Evolutionary conservation across 2,329 filamentous ascomycete species (phyloP).

Genomic region (Thelonectria discophora): DNA sequence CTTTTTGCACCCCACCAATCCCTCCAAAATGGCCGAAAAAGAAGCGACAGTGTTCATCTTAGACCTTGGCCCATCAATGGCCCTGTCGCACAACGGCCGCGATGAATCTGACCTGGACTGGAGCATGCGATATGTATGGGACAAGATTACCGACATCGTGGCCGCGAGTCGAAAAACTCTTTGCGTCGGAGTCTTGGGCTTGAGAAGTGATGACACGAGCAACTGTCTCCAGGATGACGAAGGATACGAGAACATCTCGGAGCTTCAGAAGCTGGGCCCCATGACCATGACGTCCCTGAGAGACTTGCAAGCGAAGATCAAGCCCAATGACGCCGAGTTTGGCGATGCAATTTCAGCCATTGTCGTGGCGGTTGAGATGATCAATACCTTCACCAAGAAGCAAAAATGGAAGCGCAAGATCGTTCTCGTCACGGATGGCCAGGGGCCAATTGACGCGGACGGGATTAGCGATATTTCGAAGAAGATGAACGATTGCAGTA

Average conservation of each 20-base stretch:
- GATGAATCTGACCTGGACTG: slow-evolving; percentile 85
- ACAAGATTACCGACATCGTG: slow-evolving; percentile 78
- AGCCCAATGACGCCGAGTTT: slow-evolving; percentile 70
- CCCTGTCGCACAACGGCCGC: slow-evolving; percentile 73
- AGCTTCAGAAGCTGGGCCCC: slow-evolving; percentile 73
- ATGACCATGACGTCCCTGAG: slow-evolving; percentile 75
- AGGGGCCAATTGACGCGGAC: slow-evolving; percentile 75
- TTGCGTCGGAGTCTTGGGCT: slow-evolving; percentile 80
- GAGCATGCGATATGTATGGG: slow-evolving; percentile 92
- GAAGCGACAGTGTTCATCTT: slow-evolving; percentile 93
- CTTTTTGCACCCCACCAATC: background rate
- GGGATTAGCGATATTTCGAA: slow-evolving; percentile 73
- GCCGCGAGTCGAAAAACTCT: slow-evolving; percentile 73
- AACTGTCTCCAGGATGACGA: slow-evolving; percentile 75
- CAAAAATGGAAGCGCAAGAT: slow-evolving; percentile 85
- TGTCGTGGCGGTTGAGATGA: slow-evolving; percentile 87
- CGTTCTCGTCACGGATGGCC: slow-evolving; percentile 84
- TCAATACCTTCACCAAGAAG: slow-evolving; percentile 79
- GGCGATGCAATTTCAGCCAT: slow-evolving; percentile 92
- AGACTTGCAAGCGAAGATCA: slow-evolving; percentile 68
- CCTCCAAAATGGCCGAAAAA: slow-evolving; percentile 81
- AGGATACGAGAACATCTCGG: slow-evolving; percentile 82
- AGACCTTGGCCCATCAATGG: slow-evolving; percentile 89
- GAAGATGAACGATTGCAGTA: slow-evolving; percentile 78
- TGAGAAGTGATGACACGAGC: slow-evolving; percentile 80